These are phyloP conservation scores for Fusarium stilboides DNA, from an alignment of 2,329 filamentous ascomycete species.

Conservation along the genomic window DNA sequence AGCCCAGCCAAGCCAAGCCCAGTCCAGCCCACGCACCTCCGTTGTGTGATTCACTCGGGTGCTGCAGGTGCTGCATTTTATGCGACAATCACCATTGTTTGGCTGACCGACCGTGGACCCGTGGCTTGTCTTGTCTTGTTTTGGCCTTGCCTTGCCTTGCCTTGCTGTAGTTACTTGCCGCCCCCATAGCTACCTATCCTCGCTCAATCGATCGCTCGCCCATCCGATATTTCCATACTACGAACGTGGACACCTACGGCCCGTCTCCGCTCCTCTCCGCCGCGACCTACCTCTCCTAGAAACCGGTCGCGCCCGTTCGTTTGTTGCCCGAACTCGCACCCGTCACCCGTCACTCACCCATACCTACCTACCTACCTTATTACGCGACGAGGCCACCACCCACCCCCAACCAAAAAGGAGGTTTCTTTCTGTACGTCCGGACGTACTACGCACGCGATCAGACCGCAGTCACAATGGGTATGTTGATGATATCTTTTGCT, in stretches of 20 bases:
- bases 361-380: constrained; percentile 32
- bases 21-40: constrained; percentile 31
- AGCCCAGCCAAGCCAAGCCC: constrained; percentile 35
- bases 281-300: constrained; percentile 44
- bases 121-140: constrained; percentile 48
- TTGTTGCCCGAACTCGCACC: constrained; percentile 42
- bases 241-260: constrained; percentile 48
- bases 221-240: constrained; percentile 35
- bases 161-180: constrained; percentile 25
- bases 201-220: constrained; percentile 26
- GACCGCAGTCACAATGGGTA: constrained; percentile 50
- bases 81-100: constrained; percentile 52
- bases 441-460: constrained; percentile 41
- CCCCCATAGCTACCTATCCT: constrained; percentile 47
- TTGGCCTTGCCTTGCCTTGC: constrained; percentile 32
- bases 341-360: constrained; percentile 45
- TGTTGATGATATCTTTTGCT: constrained; percentile 48
- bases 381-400: constrained; percentile 49
- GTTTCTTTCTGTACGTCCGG: constrained; percentile 44
- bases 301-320: constrained; percentile 42
- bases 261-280: constrained; percentile 49
- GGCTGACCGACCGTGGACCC: constrained; percentile 49
- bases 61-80: constrained; percentile 52
- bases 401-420: constrained; percentile 46
- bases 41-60: constrained; percentile 45